phyloP scores from a whole-genome alignment of 805 yeast genomes.

The Teunomyces cretensis region DNA sequence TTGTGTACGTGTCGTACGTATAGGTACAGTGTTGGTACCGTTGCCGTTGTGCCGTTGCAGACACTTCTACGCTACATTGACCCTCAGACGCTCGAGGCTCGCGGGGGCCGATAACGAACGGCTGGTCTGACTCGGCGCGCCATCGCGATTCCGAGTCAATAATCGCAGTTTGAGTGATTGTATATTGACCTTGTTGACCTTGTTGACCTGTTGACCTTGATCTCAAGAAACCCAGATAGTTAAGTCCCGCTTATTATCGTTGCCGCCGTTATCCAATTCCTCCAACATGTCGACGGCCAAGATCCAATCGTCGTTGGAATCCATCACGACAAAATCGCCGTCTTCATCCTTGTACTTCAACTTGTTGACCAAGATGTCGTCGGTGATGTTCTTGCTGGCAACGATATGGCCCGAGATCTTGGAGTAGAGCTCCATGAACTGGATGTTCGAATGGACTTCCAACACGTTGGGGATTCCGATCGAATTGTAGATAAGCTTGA shows the following conservation, averaged over 20 bases:
- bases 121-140: no score
- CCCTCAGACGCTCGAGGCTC: no score
- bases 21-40: no score
- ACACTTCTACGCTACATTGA: no score
- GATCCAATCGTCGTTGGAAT: conserved; percentile 82
- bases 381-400: conserved; percentile 51
- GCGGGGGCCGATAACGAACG: no score
- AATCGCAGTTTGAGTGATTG: no score
- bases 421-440: conserved; percentile 56
- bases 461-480: conserved; percentile 28
- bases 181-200: no score
- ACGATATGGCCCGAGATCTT: conserved; percentile 55
- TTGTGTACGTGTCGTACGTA: no score
- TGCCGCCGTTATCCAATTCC: conserved; percentile 21
- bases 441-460: conserved; percentile 26
- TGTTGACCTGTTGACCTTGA: conserved; percentile 1
- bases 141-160: no score
- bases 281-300: conserved; percentile 70
- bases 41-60: no score
- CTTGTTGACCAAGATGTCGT: conserved; percentile 51
- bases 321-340: conserved; percentile 86
- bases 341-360: conserved; percentile 91
- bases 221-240: conserved; percentile 47
- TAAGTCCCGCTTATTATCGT: conserved; percentile 18
- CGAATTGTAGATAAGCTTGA: conserved; percentile 34